phyloP scores from a whole-genome alignment of 495 filamentous ascomycete genomes.

The Annulohypoxylon nitens region DNA sequence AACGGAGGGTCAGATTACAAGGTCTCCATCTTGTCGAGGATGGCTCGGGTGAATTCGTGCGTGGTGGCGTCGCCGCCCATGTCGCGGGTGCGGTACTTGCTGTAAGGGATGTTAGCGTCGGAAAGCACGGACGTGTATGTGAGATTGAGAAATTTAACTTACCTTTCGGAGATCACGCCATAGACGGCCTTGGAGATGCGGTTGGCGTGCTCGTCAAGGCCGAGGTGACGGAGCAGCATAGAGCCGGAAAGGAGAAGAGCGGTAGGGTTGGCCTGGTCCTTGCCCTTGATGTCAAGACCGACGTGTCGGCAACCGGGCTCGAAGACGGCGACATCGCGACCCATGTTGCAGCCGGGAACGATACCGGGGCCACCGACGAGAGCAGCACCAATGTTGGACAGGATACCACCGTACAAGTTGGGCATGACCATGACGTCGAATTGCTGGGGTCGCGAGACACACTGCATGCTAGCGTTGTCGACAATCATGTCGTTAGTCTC shows the following conservation, averaged over 20 bases:
- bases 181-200: conserved; percentile 98
- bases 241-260: conserved; percentile 93
- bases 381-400: conserved; percentile 98
- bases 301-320: conserved; percentile 99
- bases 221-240: conserved; percentile 96
- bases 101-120: conserved; percentile 58
- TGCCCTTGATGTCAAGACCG: conserved; percentile 98
- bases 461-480: conserved; percentile 99
- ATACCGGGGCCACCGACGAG: conserved; percentile 98
- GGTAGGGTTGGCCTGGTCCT: conserved; percentile 98
- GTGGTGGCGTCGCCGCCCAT: conserved; percentile 93
- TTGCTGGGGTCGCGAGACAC: conserved; percentile 93
- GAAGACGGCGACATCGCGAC: conserved; percentile 96
- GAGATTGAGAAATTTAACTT: conserved; percentile 54
- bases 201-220: conserved; percentile 97
- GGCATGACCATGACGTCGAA: conserved; percentile 99
- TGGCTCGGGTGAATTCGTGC: conserved; percentile 93
- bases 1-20: conserved; percentile 39
- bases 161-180: conserved; percentile 94
- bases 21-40: conserved; percentile 91
- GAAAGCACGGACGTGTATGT: background rate
- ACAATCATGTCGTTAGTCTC: conserved; percentile 99
- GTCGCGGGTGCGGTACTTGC: conserved; percentile 87
- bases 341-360: conserved; percentile 99
- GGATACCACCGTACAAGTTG: conserved; percentile 97